Base-by-base conservation (phyloP, 495 filamentous ascomycete species). In the Lophiostoma macrostomum region DNA sequence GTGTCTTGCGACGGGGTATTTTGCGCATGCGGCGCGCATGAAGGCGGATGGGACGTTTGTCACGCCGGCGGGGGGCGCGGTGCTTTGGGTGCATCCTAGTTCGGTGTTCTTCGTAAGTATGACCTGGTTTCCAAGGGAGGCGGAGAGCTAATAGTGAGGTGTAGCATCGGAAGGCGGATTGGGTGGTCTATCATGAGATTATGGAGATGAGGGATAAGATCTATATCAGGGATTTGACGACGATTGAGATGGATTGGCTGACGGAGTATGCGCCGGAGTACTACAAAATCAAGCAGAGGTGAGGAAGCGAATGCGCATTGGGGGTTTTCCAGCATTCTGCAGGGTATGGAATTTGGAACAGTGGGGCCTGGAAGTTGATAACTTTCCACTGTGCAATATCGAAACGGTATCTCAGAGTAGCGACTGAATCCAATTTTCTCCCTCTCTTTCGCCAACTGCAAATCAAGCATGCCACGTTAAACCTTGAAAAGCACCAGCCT, bases 151-250 rank as follows among this genome's bases (percentile, higher is more conserved):
- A 56, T 29, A n/a, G n/a, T n/a, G 13, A 25, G 18, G 46, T 55
- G 31, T 53, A 84, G 80, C 95, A 96, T 71, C 82, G 93, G 36
- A 96, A 95, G 74, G 90, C 88, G 14, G 91, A 97, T 59, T 98
- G 93, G 93, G 91, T 98, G 8, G 81, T 98, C 34, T 98, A 97
- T 64, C 87, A 94, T 64, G 94, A 97, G 67, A 81, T 96, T 43
- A 81, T 96, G 75, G 90, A 98, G 70, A 94, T 88, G 18, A 86
- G 88, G 13, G 78, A 80, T 49, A 97, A 96, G 74, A 90, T 80
- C 0, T 97, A 85, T 58, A 95, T 98, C 48, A 78, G 91, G 35
- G 93, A 98, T 72, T 73, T 96, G 46, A 93, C 86, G 4, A 90
- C 86, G 74, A 89, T 97, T 51, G 86, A 96, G 69, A 95, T 88